These are phyloP conservation scores for Tricholoma sp. DNA, from an alignment of 768 basidiomycete genomes.

Conservation along the genomic window DNA sequence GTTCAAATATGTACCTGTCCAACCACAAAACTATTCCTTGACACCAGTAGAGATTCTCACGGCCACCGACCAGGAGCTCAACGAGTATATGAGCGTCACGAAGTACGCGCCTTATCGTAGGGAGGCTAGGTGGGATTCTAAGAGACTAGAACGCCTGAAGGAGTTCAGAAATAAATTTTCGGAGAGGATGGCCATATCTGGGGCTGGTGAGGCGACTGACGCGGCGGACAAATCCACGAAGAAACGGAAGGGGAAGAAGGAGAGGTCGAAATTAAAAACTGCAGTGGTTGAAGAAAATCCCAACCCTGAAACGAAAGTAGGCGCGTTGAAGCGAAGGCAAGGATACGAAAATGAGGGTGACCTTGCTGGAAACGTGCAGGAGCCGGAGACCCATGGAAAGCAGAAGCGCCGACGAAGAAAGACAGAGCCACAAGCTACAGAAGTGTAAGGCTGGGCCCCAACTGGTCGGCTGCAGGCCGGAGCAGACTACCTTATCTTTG, in stretches of 20 bases:
- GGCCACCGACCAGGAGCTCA: conserved; percentile 90
- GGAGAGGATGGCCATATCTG: conserved; percentile 31
- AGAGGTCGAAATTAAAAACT: conserved; percentile 48
- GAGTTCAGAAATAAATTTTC: conserved; percentile 66
- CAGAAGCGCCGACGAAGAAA: conserved; percentile 30
- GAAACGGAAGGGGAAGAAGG: conserved; percentile 70
- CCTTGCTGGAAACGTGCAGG: conserved; percentile 39
- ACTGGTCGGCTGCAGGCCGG: too few relatives aligned
- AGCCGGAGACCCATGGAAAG: conserved; percentile 11
- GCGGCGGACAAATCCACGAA: conserved; percentile 33
- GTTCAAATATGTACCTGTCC: conserved; percentile 82
- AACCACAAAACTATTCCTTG: conserved; percentile 60
- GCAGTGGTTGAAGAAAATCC: conserved; percentile 19
- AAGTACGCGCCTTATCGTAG: conserved; percentile 87
- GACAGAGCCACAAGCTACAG: conserved; percentile 15
- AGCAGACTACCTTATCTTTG: too few relatives aligned
- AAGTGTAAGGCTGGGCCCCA: neutral
- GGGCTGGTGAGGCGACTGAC: conserved; percentile 15
- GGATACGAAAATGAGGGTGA: conserved; percentile 30
- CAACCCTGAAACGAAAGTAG: conserved; percentile 10
- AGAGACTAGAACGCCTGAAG: conserved; percentile 57
- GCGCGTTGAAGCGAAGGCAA: conserved; percentile 14
- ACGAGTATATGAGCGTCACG: conserved; percentile 85
- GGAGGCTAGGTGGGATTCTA: conserved; percentile 55
- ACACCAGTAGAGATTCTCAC: conserved; percentile 83